A percentile compares a stretch with the other conserved stretches of the same genome.
phyloP scores from a whole-genome alignment of 2,329 filamentous ascomycete species.

The Gaeumannomyces tritici region DNA sequence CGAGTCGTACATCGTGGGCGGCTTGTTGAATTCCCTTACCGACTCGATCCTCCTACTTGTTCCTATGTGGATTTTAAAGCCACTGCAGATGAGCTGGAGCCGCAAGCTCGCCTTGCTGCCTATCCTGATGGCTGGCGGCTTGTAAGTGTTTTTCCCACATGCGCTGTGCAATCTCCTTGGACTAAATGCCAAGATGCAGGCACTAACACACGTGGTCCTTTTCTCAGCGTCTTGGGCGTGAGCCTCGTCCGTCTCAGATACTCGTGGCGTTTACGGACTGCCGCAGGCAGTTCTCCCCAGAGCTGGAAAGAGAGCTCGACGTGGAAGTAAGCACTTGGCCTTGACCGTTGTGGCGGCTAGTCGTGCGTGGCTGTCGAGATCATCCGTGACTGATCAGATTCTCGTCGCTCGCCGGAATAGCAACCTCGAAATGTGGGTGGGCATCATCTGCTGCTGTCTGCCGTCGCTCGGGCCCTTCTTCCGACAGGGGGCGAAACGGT shows the following conservation, averaged over 20 bases:
- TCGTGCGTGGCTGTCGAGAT: background rate
- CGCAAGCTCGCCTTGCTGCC: background rate
- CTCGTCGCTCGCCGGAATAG: background rate
- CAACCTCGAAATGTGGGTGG: background rate
- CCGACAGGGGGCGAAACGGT: no score
- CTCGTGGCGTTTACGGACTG: background rate
- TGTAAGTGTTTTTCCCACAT: background rate
- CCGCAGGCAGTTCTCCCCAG: no score
- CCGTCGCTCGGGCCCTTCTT: conserved; percentile 20
- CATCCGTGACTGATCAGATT: background rate
- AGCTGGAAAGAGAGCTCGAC: no score
- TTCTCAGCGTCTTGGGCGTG: background rate
- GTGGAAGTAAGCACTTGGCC: background rate
- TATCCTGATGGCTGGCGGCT: background rate
- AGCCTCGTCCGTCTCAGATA: background rate
- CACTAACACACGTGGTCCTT: background rate
- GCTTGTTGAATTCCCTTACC: background rate
- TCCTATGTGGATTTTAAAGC: background rate
- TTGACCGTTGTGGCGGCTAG: background rate
- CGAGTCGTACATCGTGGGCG: background rate
- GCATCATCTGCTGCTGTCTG: background rate
- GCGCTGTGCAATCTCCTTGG: no score
- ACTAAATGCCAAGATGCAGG: no score
- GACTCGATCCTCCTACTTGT: background rate
- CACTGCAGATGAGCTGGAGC: background rate